Base-by-base conservation (phyloP, 805 yeast species). In the Spathaspora passalidarum region DNA sequence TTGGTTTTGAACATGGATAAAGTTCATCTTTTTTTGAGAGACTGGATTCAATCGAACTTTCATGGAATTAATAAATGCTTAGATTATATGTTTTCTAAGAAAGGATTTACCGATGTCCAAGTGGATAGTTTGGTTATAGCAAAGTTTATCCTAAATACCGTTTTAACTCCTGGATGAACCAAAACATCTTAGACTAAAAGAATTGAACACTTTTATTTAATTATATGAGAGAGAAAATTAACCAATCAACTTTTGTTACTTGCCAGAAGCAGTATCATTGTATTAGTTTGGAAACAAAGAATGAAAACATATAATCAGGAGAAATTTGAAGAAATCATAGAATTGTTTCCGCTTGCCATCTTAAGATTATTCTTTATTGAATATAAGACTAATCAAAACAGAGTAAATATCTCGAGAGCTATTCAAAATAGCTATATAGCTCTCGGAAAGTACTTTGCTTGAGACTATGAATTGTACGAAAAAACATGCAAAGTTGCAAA, bases 241-340 rank as follows among this genome's bases (percentile, higher is more conserved):
- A 11, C 22, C 5, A 43, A 32, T 9, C 29, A 25, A 17, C 32
- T 43, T 9, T 37, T 40, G 16, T 16, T 22, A 22, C 10, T 18
- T 3, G 32, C 34, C 26, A 39, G 21, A 22, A 25, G 38, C 11
- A 39, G 46, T 16, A 26, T 37, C 3, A 20, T 39, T 25, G 41
- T 42, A 4, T 17, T 43, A 23, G 9, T 43, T 10, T 43, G 46
- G 46, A 37, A 37, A 17, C 42, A 43, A 23, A 42, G 46, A 10
- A 38, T 32, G 32, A 38, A 40, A 32, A 18, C 29, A 9, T 34
- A 19, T 7, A 44, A 38, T 13, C 26, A 38, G 11, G 13, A 22
- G 7, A 9, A 29, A 17, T 40, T 21, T 14, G n/a, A 38, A 4
- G 41, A 38, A 34, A 17, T 26, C 13, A 29, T 29, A 6, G 38